Base-by-base conservation (phyloP, 1,139 yeast species). In the Yamadazyma friedrichii region DNA sequence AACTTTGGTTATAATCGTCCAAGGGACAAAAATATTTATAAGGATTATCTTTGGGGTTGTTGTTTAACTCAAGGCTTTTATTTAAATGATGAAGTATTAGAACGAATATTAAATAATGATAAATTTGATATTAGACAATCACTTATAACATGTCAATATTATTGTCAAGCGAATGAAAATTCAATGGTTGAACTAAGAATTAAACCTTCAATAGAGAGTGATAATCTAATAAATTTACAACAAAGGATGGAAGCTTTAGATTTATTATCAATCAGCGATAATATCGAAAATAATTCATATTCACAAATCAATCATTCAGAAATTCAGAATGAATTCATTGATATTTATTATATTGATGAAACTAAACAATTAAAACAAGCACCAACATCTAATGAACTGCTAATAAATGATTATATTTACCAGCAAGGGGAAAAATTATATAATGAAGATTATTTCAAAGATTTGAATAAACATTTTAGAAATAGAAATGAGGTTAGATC, bases 141-240 rank as follows among this genome's bases (percentile, higher is more conserved):
- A 20, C 57, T 88, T 9, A 67, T 74, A 55, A 64, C 67, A 6
- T 65, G 84, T 31, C 94, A 88, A 55, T 70, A 76, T 46, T 49
- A 80, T 48, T 82, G 86, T 49, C 76, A 71, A 40, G 40, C 43
- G 2, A 35, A 20, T 13, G 26, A 16, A 24, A 31, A 22, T 5
- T 31, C 11, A 4, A 11, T 29, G n/a, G 37, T 16, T 2, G 31
- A 29, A 24, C 11, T 31, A 12, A 16, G 31, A 13, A 24, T 54
- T n/a, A n/a, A 13, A 15, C 26, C 29, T 4, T 41, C 44, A 16
- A 17, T 9, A 11, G n/a, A 12, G 11, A 33, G 3, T 9, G 30
- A 26, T 26, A n/a, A 10, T 10, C 8, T 26, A 10, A 26, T 10
- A n/a, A 10, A 9, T 26, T 28, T 56, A 9, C 25, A 40, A 4